phyloP scores from a whole-genome alignment of 225 moss, liverwort and hornwort genomes.

The Bryoerythrophyllum caledonicum region DNA sequence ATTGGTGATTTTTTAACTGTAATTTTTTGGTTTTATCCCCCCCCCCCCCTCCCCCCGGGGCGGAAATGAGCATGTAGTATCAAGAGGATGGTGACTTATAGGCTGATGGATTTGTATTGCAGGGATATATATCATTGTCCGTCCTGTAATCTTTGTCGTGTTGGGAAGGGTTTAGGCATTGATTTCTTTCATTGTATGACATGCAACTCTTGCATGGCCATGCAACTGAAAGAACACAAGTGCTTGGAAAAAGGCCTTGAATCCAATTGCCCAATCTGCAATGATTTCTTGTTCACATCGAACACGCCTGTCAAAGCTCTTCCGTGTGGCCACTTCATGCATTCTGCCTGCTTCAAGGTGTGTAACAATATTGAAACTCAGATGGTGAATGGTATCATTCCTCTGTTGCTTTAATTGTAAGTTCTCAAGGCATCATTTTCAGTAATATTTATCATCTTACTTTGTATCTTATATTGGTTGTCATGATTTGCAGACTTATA shows the following conservation, averaged over 20 bases:
- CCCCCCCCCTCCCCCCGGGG: too few species aligned
- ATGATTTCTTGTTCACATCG: conserved; percentile 95
- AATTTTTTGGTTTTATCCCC: neutral
- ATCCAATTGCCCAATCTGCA: conserved; percentile 97
- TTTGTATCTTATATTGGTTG: conserved; percentile 4
- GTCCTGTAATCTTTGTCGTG: conserved; percentile 96
- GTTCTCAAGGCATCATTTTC: neutral
- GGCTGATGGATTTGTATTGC: conserved; percentile 28
- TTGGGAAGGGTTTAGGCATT: conserved; percentile 93
- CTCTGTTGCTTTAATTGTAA: neutral
- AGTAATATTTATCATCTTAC: neutral
- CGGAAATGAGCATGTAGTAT: neutral
- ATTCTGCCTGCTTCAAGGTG: conserved; percentile 96
- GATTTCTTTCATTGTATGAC: conserved; percentile 99
- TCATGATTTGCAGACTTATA: conserved; percentile 67
- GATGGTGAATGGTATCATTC: neutral
- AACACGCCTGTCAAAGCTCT: conserved; percentile 94
- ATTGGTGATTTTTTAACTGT: neutral
- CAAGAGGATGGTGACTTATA: conserved; percentile 8
- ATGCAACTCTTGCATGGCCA: conserved; percentile 94
- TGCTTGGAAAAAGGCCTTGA: conserved; percentile 94
- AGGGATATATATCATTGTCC: conserved; percentile 98
- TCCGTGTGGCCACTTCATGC: conserved; percentile 99
- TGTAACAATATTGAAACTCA: neutral
- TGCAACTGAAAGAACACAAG: conserved; percentile 75